Evolutionary conservation across 140 eudicot genomes (phyloP).

Genomic region (Oenanthe javanica): DNA sequence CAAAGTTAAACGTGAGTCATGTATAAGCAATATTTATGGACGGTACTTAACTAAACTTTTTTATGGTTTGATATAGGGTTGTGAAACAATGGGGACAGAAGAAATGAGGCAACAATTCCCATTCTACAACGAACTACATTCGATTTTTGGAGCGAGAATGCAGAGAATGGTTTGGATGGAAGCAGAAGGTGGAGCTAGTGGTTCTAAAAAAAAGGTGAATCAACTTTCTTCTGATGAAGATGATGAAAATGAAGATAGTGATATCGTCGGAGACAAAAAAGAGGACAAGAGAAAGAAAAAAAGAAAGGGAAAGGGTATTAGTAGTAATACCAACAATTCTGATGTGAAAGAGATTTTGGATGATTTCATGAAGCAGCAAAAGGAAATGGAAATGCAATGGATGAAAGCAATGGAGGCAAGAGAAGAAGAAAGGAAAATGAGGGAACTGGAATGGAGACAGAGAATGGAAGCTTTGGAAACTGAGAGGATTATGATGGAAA

Average conservation of each 20-base stretch:
- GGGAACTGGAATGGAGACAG: constrained; percentile 76
- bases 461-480: constrained; percentile 77
- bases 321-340: constrained; percentile 1
- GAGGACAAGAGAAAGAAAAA: constrained; percentile 19
- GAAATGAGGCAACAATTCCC: constrained; percentile 71
- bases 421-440: constrained; percentile 66
- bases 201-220: constrained; percentile 28
- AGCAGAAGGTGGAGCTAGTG: constrained; percentile 37
- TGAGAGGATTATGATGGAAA: constrained; percentile 58
- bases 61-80: constrained; percentile 38
- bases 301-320: constrained; percentile 18
- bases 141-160: constrained; percentile 61
- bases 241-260: constrained; percentile 49
- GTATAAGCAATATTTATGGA: neutral
- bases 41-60: neutral
- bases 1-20: neutral
- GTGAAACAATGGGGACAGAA: constrained; percentile 68
- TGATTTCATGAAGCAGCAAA: constrained; percentile 71
- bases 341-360: constrained; percentile 52
- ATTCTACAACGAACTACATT: constrained; percentile 67
- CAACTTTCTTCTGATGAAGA: constrained; percentile 67
- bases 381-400: constrained; percentile 69
- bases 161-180: constrained; percentile 91
- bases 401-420: constrained; percentile 46
- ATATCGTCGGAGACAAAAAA: constrained; percentile 13